Evolutionary conservation across 1,284 basidiomycete genomes (phyloP).

Genomic region (Amylostereum areolatum): DNA sequence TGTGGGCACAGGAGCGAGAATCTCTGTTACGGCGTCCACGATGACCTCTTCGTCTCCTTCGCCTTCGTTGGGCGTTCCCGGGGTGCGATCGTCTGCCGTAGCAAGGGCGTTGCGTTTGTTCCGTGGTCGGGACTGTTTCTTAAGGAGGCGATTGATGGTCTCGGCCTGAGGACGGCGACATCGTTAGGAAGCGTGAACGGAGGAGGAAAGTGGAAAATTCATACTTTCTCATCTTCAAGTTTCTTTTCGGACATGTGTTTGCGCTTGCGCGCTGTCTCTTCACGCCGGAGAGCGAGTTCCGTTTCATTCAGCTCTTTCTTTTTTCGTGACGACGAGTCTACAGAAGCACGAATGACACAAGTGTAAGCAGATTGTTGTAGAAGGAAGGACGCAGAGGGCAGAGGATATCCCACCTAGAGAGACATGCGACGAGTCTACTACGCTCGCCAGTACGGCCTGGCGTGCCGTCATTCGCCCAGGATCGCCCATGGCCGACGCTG

Average conservation of each 20-base stretch:
- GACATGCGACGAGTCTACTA: constrained; percentile 60
- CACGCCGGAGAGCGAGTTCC: constrained; percentile 74
- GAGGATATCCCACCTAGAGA: constrained; percentile 31
- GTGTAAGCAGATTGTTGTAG: no score
- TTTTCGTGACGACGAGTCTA: constrained; percentile 49
- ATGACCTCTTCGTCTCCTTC: constrained; percentile 26
- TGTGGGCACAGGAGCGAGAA: constrained; percentile 28
- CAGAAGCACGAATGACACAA: background rate
- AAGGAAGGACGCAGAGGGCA: no score
- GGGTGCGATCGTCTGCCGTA: constrained; percentile 39
- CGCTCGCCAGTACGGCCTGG: constrained; percentile 66
- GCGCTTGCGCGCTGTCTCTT: constrained; percentile 83
- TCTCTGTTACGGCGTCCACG: constrained; percentile 17
- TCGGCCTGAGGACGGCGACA: constrained; percentile 45
- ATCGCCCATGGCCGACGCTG: constrained; percentile 19
- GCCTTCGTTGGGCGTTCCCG: constrained; percentile 23
- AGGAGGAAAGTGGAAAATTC: constrained; percentile 10
- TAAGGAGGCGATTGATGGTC: constrained; percentile 87
- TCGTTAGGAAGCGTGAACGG: background rate
- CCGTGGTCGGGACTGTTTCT: constrained; percentile 75
- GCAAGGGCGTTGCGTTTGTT: constrained; percentile 52
- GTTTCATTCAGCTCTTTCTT: constrained; percentile 80
- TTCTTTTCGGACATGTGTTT: constrained; percentile 87
- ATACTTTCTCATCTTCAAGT: constrained; percentile 87
- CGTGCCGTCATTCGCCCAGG: constrained; percentile 56